These are phyloP conservation scores for Boletellus sp. DNA, from an alignment of 768 basidiomycete genomes.

Conservation along the genomic window DNA sequence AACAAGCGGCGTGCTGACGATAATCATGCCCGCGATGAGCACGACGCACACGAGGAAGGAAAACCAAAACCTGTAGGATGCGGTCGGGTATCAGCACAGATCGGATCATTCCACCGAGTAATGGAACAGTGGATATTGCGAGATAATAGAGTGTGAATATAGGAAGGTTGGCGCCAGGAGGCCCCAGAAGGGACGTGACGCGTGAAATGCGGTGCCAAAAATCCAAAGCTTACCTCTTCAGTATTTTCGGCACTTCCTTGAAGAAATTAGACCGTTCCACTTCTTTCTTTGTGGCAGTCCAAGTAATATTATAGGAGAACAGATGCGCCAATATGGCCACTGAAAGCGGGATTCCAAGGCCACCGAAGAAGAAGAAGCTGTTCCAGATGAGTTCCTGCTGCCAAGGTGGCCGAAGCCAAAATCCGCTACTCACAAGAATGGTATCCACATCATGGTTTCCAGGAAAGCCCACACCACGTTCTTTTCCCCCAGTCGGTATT, in stretches of 20 bases:
- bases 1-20: constrained; percentile 52
- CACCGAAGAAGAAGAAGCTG: constrained; percentile 53
- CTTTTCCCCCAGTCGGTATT: constrained; percentile 61
- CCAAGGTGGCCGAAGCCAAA: neutral
- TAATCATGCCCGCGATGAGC: constrained; percentile 51
- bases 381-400: constrained; percentile 3
- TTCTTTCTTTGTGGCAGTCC: constrained; percentile 70
- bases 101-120: constrained; percentile 1
- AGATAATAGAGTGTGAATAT: neutral
- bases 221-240: constrained; percentile 38
- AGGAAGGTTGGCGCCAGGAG: neutral
- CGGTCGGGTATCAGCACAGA: constrained; percentile 15
- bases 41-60: constrained; percentile 51
- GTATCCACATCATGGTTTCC: constrained; percentile 28
- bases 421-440: constrained; percentile 36
- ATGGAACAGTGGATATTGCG: neutral
- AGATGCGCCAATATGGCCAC: constrained; percentile 53
- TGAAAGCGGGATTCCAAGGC: constrained; percentile 51
- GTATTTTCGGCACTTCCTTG: constrained; percentile 81
- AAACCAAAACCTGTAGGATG: constrained; percentile 30
- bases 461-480: constrained; percentile 20
- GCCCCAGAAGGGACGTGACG: neutral
- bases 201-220: neutral
- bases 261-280: constrained; percentile 89
- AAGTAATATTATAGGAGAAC: constrained; percentile 55